A percentile compares a stretch with the other conserved stretches of the same genome.
These are phyloP conservation scores for Fusarium chaquense DNA, from an alignment of 2,329 filamentous ascomycete species.

Conservation along the genomic window DNA sequence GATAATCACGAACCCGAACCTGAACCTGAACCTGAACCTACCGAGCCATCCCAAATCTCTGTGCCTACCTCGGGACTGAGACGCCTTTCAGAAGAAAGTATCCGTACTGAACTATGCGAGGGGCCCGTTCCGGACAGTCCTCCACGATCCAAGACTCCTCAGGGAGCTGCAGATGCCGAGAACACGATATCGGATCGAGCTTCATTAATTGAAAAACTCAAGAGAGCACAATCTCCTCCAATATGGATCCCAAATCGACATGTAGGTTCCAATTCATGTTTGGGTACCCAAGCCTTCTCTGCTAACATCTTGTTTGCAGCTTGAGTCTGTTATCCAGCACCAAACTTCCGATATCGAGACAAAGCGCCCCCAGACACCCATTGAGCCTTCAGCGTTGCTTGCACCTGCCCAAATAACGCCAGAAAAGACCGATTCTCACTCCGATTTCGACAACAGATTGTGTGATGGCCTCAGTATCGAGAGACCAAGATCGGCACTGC, in stretches of 20 bases:
- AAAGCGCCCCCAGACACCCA: slow-evolving; percentile 49
- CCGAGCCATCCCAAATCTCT: slow-evolving; percentile 42
- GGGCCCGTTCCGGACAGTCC: slow-evolving; percentile 64
- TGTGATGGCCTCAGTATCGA: slow-evolving; percentile 75
- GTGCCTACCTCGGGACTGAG: slow-evolving; percentile 39
- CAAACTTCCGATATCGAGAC: slow-evolving; percentile 26
- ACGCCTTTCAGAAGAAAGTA: slow-evolving; percentile 68
- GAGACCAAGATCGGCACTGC: slow-evolving; percentile 81
- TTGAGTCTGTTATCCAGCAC: slow-evolving; percentile 54
- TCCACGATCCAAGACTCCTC: slow-evolving; percentile 40
- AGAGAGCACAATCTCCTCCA: slow-evolving; percentile 80
- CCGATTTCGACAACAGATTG: slow-evolving; percentile 56
- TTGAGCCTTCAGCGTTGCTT: slow-evolving; percentile 57
- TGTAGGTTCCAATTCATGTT: slow-evolving; percentile 58
- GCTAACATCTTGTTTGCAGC: slow-evolving; percentile 46
- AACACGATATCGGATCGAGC: slow-evolving; percentile 70
- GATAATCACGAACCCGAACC: slow-evolving; percentile 50
- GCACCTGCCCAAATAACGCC: slow-evolving; percentile 63
- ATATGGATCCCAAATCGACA: slow-evolving; percentile 76
- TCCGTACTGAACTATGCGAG: slow-evolving; percentile 71
- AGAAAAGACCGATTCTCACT: slow-evolving; percentile 36
- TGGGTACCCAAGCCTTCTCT: slow-evolving; percentile 1
- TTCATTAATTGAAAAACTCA: slow-evolving; percentile 86
- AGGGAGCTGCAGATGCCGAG: slow-evolving; percentile 44
- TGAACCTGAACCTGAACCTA: slow-evolving; percentile 26